A percentile compares a stretch with the other conserved stretches of the same genome.
Evolutionary conservation across 108 stramenopile species (phyloP).

Genomic region (Cylindrotheca closterium): DNA sequence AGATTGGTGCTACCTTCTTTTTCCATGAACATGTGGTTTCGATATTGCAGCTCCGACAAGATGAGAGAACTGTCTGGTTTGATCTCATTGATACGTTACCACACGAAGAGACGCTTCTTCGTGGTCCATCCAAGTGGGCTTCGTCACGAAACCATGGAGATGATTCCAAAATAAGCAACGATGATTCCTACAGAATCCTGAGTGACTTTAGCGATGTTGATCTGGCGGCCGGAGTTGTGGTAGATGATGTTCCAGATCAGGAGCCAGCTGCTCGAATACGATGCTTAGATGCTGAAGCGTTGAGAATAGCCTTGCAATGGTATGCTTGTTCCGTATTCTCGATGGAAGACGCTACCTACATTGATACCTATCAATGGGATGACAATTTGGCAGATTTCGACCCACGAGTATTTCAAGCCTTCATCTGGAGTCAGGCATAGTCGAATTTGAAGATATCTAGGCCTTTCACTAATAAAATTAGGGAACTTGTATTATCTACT

Average conservation of each 20-base stretch:
- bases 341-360: conserved; percentile 57
- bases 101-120: conserved; percentile 44
- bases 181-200: not conserved
- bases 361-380: conserved; percentile 81
- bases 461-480: not conserved
- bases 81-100: conserved; percentile 84
- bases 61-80: conserved; percentile 25
- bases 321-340: conserved; percentile 80
- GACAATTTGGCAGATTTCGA: conserved; percentile 84
- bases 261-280: conserved; percentile 29
- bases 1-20: conserved; percentile 70
- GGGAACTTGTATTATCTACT: not conserved
- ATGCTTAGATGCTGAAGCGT: conserved; percentile 36
- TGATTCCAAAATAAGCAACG: not conserved
- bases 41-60: conserved; percentile 66
- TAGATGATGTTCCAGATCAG: not conserved
- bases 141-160: not conserved
- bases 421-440: conserved; percentile 62
- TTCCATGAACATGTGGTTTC: conserved; percentile 90
- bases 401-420: conserved; percentile 88
- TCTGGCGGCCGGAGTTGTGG: not conserved
- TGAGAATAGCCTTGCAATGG: conserved; percentile 60
- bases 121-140: not conserved
- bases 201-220: not conserved
- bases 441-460: not conserved